Evolutionary conservation across 148 eudicot species (phyloP).

Genomic region (Nyssa sinensis): DNA sequence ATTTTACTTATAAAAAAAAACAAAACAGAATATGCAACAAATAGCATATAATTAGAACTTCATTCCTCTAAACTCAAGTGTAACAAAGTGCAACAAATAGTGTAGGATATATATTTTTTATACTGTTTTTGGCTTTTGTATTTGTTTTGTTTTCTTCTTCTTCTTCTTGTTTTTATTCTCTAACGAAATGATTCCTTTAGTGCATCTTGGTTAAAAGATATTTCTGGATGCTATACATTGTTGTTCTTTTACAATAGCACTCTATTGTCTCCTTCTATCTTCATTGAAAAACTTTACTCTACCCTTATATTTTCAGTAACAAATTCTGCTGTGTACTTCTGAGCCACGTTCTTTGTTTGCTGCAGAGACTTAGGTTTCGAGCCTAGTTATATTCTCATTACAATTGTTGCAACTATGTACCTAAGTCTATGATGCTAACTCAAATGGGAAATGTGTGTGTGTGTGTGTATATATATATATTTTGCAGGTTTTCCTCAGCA

Average conservation of each 20-base stretch:
- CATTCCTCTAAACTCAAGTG: background rate
- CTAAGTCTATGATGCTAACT: background rate
- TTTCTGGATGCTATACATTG: background rate
- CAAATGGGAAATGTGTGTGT: background rate
- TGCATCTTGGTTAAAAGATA: background rate
- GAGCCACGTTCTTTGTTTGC: background rate
- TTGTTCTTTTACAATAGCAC: too few species aligned
- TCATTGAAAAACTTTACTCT: too few species aligned
- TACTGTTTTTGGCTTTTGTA: too few species aligned
- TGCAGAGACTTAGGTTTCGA: background rate
- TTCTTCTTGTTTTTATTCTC: too few species aligned
- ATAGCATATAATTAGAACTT: too few species aligned
- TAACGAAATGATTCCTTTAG: background rate
- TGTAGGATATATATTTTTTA: too few species aligned
- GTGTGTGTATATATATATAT: background rate
- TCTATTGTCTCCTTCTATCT: too few species aligned
- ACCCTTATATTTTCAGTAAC: too few species aligned
- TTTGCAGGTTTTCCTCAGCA: constrained; percentile 91
- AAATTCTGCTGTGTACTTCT: background rate
- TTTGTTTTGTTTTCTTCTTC: too few species aligned
- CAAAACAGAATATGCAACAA: too few species aligned
- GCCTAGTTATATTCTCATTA: background rate
- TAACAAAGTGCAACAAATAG: background rate
- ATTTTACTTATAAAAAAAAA: too few species aligned
- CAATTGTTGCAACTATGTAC: background rate